A percentile compares a stretch with the other conserved stretches of the same genome.
Evolutionary conservation across 2,329 filamentous ascomycete genomes (phyloP).

Genomic region (Ophiostoma quercus): DNA sequence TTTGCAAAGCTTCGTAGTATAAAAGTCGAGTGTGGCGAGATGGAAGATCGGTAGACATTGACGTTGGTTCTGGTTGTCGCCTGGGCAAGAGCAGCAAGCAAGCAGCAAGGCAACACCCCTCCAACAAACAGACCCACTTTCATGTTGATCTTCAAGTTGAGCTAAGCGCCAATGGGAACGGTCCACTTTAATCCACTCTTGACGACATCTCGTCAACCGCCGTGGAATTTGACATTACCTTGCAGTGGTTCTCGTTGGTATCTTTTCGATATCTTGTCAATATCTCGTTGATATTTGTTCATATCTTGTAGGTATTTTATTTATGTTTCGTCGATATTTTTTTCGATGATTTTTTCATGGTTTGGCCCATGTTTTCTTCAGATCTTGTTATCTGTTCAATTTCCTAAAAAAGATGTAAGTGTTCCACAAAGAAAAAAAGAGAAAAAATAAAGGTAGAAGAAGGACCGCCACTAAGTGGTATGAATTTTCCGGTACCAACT

Average conservation of each 20-base stretch:
- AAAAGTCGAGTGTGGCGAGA: not conserved
- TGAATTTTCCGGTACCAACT: not conserved
- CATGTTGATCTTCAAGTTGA: not conserved
- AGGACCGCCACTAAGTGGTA: not conserved
- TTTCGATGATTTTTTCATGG: no score
- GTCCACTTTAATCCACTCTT: not conserved
- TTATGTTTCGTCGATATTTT: no score
- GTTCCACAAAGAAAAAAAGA: no score
- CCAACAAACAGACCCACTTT: not conserved
- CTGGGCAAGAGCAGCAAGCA: not conserved
- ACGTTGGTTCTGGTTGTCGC: not conserved
- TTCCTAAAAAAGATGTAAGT: no score
- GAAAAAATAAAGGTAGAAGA: not conserved
- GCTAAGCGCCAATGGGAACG: not conserved
- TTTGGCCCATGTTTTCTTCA: no score
- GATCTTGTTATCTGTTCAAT: no score
- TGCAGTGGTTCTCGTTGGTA: not conserved
- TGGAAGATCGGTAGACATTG: not conserved
- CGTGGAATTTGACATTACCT: not conserved
- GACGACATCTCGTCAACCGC: not conserved
- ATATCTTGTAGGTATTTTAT: no score
- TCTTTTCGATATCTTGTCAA: not conserved
- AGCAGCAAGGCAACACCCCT: conserved; percentile 8
- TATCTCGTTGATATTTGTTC: no score
- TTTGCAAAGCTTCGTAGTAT: not conserved